Evolutionary conservation across 164 flowering plant genomes (phyloP), one percentile per base, ranked within the genome.

Genomic region (Malania oleifera): DNA sequence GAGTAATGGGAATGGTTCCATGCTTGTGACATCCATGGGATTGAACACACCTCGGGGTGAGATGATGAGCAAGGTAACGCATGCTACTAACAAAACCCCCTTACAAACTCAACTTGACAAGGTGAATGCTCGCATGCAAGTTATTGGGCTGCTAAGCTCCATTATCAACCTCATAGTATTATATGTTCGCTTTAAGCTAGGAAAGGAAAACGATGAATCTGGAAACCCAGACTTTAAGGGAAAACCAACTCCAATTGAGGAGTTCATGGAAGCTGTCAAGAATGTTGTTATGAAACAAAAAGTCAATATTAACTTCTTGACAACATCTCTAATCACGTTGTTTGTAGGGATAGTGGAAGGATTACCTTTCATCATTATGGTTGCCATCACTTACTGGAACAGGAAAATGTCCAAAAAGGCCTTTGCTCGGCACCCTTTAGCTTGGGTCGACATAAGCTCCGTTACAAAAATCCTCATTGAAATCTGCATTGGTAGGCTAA

Each of bases 391-490:
- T 31, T 31, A 31, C 9, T 31, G 35, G 35, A 31, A 31, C 35
- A 9, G 9, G 35, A 31, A 31, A 9, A 9, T 31, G 9, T 4
- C 4, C 4, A 31, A 31, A 31, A 9, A 31, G 35, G 65, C 54
- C n/a, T 15, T 26, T 0, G 46, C n/a, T 11, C 56, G 29, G 20
- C 50, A 68, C 22, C 18, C 43, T 15, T 70, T 44, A 14, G 68
- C 62, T 19, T 48, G 59, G 54, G 46, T 46, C 41, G 59, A 54
- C 20, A 28, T 65, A 67, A 70, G 67, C 1, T 57, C 58, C 0
- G 63, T 69, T 4, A 61, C 67, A 1, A 48, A 46, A 4, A 50
- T 69, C 39, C n/a, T n/a, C n/a, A n/a, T n/a, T n/a, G n/a, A n/a
- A n/a, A n/a, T n/a, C n/a, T 55, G 63, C 44, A 18, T 54, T 37